A percentile compares a stretch with the other conserved stretches of the same genome.
phyloP scores from a whole-genome alignment of 768 basidiomycete genomes.

The Pseudohyphozyma bogoriensis region DNA sequence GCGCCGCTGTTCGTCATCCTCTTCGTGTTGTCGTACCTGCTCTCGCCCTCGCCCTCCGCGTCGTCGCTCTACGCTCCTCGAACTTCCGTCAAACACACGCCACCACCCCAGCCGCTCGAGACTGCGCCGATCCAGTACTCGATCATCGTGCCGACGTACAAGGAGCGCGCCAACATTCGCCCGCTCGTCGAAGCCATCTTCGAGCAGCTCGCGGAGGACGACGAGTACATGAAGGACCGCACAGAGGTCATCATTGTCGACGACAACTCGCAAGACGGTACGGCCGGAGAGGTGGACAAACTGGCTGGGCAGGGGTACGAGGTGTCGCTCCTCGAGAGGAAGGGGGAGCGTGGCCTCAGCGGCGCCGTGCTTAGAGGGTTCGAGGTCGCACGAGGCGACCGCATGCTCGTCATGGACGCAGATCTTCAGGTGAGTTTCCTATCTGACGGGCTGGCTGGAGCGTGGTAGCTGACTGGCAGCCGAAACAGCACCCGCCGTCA shows the following conservation, averaged over 20 bases:
- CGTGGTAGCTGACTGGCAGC: background rate
- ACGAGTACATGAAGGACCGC: background rate
- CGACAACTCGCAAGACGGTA: slow-evolving; percentile 31
- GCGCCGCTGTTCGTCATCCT: background rate
- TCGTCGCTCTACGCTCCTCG: slow-evolving; percentile 13
- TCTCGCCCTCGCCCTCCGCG: slow-evolving; percentile 14
- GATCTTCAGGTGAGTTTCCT: slow-evolving; percentile 32
- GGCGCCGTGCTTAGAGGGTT: slow-evolving; percentile 34
- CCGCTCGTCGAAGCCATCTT: slow-evolving; percentile 28
- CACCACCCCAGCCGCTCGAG: background rate
- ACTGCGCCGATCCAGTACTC: slow-evolving; percentile 12
- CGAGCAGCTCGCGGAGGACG: slow-evolving; percentile 15
- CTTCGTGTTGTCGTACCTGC: slow-evolving; percentile 8
- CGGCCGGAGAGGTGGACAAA: slow-evolving; percentile 23
- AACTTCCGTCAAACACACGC: slow-evolving; percentile 3
- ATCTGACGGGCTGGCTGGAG: background rate
- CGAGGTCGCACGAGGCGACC: slow-evolving; percentile 26
- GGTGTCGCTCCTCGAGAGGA: slow-evolving; percentile 25
- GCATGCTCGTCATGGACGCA: slow-evolving; percentile 34
- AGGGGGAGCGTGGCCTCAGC: slow-evolving; percentile 31
- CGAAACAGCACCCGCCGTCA: slow-evolving; percentile 32
- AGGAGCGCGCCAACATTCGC: slow-evolving; percentile 32
- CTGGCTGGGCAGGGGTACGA: slow-evolving; percentile 29
- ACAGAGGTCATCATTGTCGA: slow-evolving; percentile 34
- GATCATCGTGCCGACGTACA: slow-evolving; percentile 33